A percentile compares a stretch with the other conserved stretches of the same genome.
These are phyloP conservation scores for Lactifluus volemus DNA, from an alignment of 768 basidiomycete genomes.

Conservation along the genomic window DNA sequence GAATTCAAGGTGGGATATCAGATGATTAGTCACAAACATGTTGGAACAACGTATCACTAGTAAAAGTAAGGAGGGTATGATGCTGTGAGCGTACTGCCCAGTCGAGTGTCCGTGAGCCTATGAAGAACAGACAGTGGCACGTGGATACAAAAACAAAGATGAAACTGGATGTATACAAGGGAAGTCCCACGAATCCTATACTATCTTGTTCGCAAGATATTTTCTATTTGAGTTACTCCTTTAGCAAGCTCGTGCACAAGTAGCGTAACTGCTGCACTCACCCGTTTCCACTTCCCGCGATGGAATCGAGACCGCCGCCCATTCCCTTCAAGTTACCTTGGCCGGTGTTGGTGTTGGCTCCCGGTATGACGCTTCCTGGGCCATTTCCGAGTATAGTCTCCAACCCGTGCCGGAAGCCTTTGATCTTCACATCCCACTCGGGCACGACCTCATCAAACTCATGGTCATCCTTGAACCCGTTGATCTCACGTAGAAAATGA, in stretches of 20 bases:
- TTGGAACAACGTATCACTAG: no score
- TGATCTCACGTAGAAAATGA: slow-evolving; percentile 54
- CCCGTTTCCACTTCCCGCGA: not conserved
- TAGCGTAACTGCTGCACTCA: not conserved
- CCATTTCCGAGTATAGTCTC: slow-evolving; percentile 41
- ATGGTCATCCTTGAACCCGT: slow-evolving; percentile 50
- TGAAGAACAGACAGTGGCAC: no score
- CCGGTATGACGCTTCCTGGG: slow-evolving; percentile 13
- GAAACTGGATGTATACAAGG: no score
- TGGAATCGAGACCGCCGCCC: not conserved
- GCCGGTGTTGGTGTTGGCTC: no score
- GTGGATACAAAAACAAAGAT: no score
- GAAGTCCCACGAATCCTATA: no score
- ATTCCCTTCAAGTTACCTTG: not conserved
- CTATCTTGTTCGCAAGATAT: not conserved
- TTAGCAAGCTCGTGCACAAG: not conserved
- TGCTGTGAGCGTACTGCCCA: no score
- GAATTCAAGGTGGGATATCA: no score
- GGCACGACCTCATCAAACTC: slow-evolving; percentile 32
- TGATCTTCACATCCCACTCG: slow-evolving; percentile 28
- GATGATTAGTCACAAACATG: no score
- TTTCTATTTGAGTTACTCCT: not conserved
- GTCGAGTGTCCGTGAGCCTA: no score
- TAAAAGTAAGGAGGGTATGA: no score
- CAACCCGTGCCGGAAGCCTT: slow-evolving; percentile 31